A percentile compares a stretch with the other conserved stretches of the same genome.
phyloP scores from a whole-genome alignment of 2,329 filamentous ascomycete species.

The Ceratocystis diversiconidia region DNA sequence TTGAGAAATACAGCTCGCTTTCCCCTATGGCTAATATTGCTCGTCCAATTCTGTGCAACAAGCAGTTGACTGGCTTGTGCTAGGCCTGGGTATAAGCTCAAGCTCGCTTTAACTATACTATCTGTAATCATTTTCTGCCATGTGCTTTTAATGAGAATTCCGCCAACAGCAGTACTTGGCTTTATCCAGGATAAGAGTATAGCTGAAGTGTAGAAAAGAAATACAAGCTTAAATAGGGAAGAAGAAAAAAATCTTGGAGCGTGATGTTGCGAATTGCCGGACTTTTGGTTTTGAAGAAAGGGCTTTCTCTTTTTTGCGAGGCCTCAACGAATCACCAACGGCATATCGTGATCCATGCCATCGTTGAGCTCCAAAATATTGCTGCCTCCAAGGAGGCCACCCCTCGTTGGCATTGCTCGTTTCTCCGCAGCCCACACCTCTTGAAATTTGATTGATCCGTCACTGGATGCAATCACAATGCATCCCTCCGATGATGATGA shows the following conservation, averaged over 20 bases:
- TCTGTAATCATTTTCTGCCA: neutral
- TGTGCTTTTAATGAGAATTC: neutral
- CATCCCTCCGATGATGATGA: slow-evolving; percentile 34
- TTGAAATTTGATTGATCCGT: slow-evolving; percentile 87
- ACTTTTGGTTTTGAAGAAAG: neutral
- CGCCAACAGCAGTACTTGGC: neutral
- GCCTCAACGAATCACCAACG: neutral
- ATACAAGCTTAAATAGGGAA: neutral
- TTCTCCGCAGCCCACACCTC: slow-evolving; percentile 60
- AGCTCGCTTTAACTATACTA: neutral
- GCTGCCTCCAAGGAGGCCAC: slow-evolving; percentile 25
- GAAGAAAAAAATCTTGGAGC: neutral
- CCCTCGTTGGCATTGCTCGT: slow-evolving; percentile 43
- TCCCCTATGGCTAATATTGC: neutral
- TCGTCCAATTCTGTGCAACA: neutral
- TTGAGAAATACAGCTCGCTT: neutral
- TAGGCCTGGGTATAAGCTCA: neutral
- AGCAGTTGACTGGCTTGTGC: neutral
- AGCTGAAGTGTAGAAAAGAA: neutral
- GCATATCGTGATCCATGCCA: slow-evolving; percentile 55
- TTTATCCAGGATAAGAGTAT: neutral
- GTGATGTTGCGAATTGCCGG: neutral
- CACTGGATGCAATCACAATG: slow-evolving; percentile 81
- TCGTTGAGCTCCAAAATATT: slow-evolving; percentile 72
- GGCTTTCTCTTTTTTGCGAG: neutral